phyloP scores from a whole-genome alignment of 2,329 filamentous ascomycete genomes.

The Alternaria brassicicola region DNA sequence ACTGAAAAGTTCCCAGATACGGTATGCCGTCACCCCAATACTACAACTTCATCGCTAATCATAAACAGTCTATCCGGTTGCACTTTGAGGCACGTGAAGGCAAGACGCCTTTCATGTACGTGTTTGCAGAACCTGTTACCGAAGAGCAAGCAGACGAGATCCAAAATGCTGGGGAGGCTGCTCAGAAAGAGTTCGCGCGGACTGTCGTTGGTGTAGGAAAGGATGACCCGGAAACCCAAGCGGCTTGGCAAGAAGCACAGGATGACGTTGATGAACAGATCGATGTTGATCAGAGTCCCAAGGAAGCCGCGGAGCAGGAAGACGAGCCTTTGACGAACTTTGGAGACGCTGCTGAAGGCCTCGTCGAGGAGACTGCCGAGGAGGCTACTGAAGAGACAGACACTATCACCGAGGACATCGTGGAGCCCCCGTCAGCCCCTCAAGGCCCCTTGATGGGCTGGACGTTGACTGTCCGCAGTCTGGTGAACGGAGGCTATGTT shows the following conservation, averaged over 20 bases:
- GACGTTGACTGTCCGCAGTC: constrained; percentile 74
- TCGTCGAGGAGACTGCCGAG: neutral
- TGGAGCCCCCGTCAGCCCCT: neutral
- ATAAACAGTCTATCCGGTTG: constrained; percentile 69
- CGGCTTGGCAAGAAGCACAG: constrained; percentile 42
- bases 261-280: constrained; percentile 42
- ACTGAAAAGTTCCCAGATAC: constrained; percentile 75
- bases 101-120: constrained; percentile 74
- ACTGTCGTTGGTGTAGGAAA: constrained; percentile 58
- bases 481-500: constrained; percentile 69
- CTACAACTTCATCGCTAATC: constrained; percentile 12
- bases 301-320: constrained; percentile 2
- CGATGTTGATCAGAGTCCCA: constrained; percentile 32
- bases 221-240: constrained; percentile 37
- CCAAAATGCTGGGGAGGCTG: constrained; percentile 70
- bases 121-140: constrained; percentile 85
- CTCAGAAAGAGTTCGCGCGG: constrained; percentile 72
- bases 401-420: neutral
- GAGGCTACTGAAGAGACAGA: neutral
- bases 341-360: neutral
- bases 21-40: constrained; percentile 36
- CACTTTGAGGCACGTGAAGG: constrained; percentile 77
- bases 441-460: constrained; percentile 65
- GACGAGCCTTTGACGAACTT: neutral
- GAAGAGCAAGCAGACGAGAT: constrained; percentile 73